Base-by-base conservation (phyloP, 2,329 filamentous ascomycete genomes). In the Rutstroemia sp. region DNA sequence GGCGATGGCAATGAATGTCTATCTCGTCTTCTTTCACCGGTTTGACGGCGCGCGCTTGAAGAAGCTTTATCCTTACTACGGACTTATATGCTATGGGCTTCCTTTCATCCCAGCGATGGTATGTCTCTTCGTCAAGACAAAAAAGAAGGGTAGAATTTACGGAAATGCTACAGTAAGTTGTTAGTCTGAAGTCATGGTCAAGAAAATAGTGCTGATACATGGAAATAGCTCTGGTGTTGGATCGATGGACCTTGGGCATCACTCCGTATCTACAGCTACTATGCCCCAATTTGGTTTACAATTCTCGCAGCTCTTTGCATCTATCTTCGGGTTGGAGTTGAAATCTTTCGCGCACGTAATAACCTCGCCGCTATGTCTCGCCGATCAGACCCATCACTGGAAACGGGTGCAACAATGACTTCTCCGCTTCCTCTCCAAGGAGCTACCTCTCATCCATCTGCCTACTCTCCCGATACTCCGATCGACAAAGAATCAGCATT, bases 221-320 rank as follows among this genome's bases (percentile, higher is more conserved):
- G 87, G 27, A 80, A 78, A 1, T 17, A 68, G 67, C 72, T 94
- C 37, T 94, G 89, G 89, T 94, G 89, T 69, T 94, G 89, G 89
- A 78, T 94, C 17, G 75, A 78, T 5, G 69, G 74, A 6, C 71
- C 80, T 3, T 90, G 84, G 79, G 85, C 88, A 51, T 78, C 84
- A 57, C 80, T 89, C 69, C 84, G 89, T 34, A 84, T 94, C 57
- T 81, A 82, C 5, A 80, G 83, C 23, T 92, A 91, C 69, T 94
- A 92, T 63, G 84, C 75, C 0, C 85, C 85, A 1, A 77, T 87
- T 54, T 88, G 85, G 86, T 69, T 86, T 19, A 73, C 81, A 9
- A 83, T 88, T 30, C 62, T 78, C 23, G 60, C 79, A 38, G 87
- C 84, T 1, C 76, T 86, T 54, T 76, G 79, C 60, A 86, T 89